Conservation (phyloP, 306 rosid genomes). For the Nissolia schottii region DNA sequence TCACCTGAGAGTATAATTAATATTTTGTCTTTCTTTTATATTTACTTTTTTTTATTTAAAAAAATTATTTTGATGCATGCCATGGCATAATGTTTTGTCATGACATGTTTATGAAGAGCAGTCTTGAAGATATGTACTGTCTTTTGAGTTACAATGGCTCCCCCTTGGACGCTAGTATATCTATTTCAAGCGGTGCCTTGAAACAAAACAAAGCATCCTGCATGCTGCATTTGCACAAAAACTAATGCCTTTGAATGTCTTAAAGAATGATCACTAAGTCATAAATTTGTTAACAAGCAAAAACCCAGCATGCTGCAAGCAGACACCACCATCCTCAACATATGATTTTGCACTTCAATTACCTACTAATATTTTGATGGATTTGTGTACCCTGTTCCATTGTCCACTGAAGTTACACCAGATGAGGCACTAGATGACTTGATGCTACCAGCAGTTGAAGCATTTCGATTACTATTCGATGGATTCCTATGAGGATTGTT, state of each 20-base stretch:
- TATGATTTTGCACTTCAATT: constrained; percentile 1
- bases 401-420: constrained; percentile 27
- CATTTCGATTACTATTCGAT: constrained; percentile 31
- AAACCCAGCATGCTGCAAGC: constrained; percentile 6
- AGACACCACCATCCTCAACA: constrained; percentile 29
- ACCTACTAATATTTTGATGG: constrained; percentile 48
- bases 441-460: constrained; percentile 25
- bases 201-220: constrained; percentile 11
- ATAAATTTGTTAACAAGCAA: constrained; percentile 9
- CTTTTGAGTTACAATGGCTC: too few species aligned
- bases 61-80: too few species aligned
- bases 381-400: constrained; percentile 32
- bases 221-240: constrained; percentile 40
- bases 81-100: too few species aligned
- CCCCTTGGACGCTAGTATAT: too few species aligned
- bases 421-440: constrained; percentile 58
- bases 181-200: constrained; percentile 19
- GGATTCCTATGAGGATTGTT: constrained; percentile 40
- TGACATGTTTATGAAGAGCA: too few species aligned
- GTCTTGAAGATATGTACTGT: too few species aligned
- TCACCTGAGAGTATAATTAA: too few species aligned
- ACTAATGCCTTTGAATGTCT: constrained; percentile 36
- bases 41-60: too few species aligned
- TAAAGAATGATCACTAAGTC: constrained; percentile 17
- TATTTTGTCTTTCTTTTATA: too few species aligned